Evolutionary conservation across 2,329 filamentous ascomycete species (phyloP), one percentile per base, ranked within the genome.

Genomic region (Pseudopithomyces chartarum): DNA sequence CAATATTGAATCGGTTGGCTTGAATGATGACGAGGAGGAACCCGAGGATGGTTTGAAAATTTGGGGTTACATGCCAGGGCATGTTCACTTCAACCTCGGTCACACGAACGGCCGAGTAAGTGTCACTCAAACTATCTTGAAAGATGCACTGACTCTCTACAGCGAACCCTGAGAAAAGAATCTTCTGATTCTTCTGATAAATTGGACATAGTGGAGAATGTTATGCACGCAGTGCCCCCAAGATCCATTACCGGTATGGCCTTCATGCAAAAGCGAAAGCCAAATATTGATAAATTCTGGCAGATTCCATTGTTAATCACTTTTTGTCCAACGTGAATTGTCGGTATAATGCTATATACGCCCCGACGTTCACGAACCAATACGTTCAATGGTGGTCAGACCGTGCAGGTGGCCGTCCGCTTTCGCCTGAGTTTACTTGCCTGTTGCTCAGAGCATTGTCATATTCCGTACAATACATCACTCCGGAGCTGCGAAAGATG

Each of bases 381-480:
- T 82, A 82, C 61, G 71, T 76, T 8, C 63, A 74, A 33, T 82
- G 80, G 80, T 82, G 81, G 79, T 61, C 70, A 33, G 67, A 76
- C 52, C 68, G 77, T 58, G 61, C 69, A 17, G 65, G 58, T 17
- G 68, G 71, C 11, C 72, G 71, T 12, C 63, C 64, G 13, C 68
- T 79, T 2, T 76, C 74, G 6, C 73, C 77, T 3, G 79, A 78
- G 49, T 78, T 82, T 42, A 83, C 80, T 2, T 80, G 79, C 64
- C 68, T 83, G 22, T 70, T 83, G 5, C 58, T 82, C 13, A 74
- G 79, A 22, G 73, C 81, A 4, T 81, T 79, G 51, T 78, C 80
- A 10, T 80, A 79, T 55, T 78, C 80, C 1, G 69, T 76, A 1
- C 78, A 80, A 38, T 81, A 76, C 51, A 68, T 82, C 3, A 70